Conservation (phyloP, 345 rosid species). For the Brassica nigra region DNA sequence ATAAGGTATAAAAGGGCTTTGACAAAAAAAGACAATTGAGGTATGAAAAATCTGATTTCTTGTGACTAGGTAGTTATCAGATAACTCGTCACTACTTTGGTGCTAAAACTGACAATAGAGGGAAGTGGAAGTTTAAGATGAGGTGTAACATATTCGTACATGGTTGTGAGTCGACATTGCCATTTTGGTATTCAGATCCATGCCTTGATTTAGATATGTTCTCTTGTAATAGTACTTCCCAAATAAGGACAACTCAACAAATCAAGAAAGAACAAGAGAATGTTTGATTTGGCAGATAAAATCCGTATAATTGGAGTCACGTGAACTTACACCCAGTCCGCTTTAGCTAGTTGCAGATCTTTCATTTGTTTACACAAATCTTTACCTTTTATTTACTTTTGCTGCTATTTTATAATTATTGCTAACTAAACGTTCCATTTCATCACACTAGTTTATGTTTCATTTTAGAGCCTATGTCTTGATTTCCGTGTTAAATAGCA, state of each 20-base stretch:
- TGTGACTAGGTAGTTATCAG: too few relatives aligned
- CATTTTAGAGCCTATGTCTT: background rate
- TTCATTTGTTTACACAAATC: background rate
- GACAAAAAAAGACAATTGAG: too few relatives aligned
- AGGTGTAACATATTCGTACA: background rate
- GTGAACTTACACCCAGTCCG: conserved; percentile 6
- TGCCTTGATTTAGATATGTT: background rate
- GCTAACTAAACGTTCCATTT: background rate
- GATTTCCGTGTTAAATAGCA: background rate
- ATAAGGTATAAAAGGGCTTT: too few relatives aligned
- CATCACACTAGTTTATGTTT: background rate
- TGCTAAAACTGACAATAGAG: too few relatives aligned
- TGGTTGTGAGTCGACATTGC: background rate
- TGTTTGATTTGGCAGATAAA: conserved; percentile 5
- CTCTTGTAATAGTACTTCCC: background rate
- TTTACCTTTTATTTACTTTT: background rate
- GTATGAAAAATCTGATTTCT: too few relatives aligned
- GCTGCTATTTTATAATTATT: background rate
- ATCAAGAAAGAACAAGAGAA: background rate
- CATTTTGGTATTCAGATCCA: conserved; percentile 13
- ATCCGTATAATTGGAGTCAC: conserved; percentile 6
- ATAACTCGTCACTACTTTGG: too few relatives aligned
- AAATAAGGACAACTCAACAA: background rate
- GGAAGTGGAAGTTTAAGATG: background rate
- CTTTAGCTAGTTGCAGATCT: background rate